These are phyloP conservation scores for Sugiyamaella japonica DNA, from an alignment of 1,139 yeast genomes.

Conservation along the genomic window DNA sequence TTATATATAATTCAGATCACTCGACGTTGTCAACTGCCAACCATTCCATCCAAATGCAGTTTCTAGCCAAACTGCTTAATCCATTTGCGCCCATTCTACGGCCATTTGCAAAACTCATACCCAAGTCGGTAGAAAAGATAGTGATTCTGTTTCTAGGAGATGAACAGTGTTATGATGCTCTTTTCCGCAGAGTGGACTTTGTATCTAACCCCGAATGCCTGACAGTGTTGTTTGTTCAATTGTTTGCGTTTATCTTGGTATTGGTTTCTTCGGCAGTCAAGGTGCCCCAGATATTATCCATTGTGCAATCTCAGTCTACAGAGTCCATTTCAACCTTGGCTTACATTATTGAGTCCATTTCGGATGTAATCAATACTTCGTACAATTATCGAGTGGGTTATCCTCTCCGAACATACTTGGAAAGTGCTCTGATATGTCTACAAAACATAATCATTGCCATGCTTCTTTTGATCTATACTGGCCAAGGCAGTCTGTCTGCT, in stretches of 20 bases:
- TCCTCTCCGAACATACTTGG: slow-evolving; percentile 49
- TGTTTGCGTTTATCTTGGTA: slow-evolving; percentile 42
- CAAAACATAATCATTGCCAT: slow-evolving; percentile 44
- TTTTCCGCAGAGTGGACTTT: slow-evolving; percentile 33
- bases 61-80: slow-evolving; percentile 28
- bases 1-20: too few species aligned
- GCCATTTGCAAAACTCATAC: slow-evolving; percentile 30
- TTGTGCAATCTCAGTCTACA: slow-evolving; percentile 39
- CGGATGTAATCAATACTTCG: slow-evolving; percentile 44
- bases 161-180: slow-evolving; percentile 28
- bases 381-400: slow-evolving; percentile 45
- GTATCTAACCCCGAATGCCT: slow-evolving; percentile 35
- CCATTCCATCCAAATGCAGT: slow-evolving; percentile 24
- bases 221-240: slow-evolving; percentile 37
- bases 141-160: slow-evolving; percentile 28
- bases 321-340: slow-evolving; percentile 42
- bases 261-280: slow-evolving; percentile 42
- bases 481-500: slow-evolving; percentile 27
- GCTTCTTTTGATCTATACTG: slow-evolving; percentile 38
- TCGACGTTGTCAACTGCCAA: too few species aligned
- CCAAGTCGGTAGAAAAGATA: slow-evolving; percentile 29
- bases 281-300: slow-evolving; percentile 43
- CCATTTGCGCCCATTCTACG: slow-evolving; percentile 29
- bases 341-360: slow-evolving; percentile 43
- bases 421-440: slow-evolving; percentile 43